A percentile compares a stretch with the other conserved stretches of the same genome.
Evolutionary conservation across 169 alveolate genomes (phyloP).

Genomic region (Plasmodium coatneyi): DNA sequence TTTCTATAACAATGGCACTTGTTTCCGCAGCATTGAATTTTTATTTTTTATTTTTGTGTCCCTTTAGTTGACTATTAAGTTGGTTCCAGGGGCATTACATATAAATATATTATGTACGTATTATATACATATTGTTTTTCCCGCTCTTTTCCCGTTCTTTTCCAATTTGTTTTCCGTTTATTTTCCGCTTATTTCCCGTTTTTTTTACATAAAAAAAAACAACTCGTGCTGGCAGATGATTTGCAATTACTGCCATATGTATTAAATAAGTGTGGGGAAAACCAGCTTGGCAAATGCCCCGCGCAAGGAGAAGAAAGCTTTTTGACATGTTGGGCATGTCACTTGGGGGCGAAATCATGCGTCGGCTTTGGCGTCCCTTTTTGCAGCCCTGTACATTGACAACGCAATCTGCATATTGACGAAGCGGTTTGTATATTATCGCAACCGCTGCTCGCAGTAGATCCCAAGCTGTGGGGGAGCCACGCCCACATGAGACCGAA

Average conservation of each 20-base stretch:
- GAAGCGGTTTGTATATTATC: not conserved
- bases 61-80: not conserved
- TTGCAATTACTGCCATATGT: not conserved
- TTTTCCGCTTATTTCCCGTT: not conserved
- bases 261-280: not conserved
- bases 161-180: not conserved
- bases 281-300: not conserved
- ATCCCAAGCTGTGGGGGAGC: not conserved
- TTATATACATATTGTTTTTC: not conserved
- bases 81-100: not conserved
- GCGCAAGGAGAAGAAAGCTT: constrained; percentile 2
- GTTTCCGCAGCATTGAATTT: not conserved
- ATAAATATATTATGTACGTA: not conserved
- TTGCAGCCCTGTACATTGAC: not conserved
- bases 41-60: not conserved
- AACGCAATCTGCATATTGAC: not conserved
- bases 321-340: not conserved
- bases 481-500: not conserved
- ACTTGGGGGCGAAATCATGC: not conserved
- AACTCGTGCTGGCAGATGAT: not conserved
- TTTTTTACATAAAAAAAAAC: not conserved
- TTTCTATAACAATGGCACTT: not conserved
- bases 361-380: not conserved
- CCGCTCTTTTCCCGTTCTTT: not conserved
- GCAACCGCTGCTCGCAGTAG: not conserved